Conservation (phyloP, 1,284 basidiomycete species). For the Porodaedalea pini region DNA sequence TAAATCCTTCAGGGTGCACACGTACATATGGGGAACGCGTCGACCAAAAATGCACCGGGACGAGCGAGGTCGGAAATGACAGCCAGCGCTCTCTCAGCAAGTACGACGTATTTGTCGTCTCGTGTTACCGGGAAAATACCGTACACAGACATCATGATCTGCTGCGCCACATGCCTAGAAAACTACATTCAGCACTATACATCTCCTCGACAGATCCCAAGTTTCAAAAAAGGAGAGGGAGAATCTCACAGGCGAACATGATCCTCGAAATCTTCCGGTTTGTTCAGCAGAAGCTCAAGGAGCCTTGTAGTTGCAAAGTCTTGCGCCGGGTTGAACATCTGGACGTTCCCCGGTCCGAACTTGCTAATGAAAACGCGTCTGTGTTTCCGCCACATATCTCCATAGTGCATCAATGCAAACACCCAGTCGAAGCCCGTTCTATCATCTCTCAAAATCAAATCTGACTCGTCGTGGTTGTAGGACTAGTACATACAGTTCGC, state of each 20-base stretch:
- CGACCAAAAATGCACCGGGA: constrained; percentile 4
- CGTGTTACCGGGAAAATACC: background rate
- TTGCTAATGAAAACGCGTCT: constrained; percentile 24
- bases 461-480: background rate
- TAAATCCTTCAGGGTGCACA: background rate
- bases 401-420: constrained; percentile 28
- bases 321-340: constrained; percentile 29
- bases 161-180: background rate
- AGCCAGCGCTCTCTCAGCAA: background rate
- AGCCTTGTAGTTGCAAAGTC: constrained; percentile 23
- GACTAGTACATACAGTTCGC: constrained; percentile 25
- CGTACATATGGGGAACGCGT: constrained; percentile 15
- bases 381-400: constrained; percentile 29
- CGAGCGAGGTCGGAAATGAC: constrained; percentile 1
- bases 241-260: constrained; percentile 30
- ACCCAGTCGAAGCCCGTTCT: constrained; percentile 25
- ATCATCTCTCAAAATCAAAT: background rate
- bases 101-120: constrained; percentile 3
- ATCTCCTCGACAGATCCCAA: too few relatives aligned
- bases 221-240: constrained; percentile 15
- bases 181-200: too few relatives aligned
- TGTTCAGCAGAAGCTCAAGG: constrained; percentile 22
- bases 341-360: constrained; percentile 21
- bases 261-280: constrained; percentile 25
- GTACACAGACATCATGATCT: constrained; percentile 5